Percentiles rank a stretch among this genome's conserved stretches.
Conservation (phyloP, 2,329 filamentous ascomycete genomes). For the Talaromyces islandicus region DNA sequence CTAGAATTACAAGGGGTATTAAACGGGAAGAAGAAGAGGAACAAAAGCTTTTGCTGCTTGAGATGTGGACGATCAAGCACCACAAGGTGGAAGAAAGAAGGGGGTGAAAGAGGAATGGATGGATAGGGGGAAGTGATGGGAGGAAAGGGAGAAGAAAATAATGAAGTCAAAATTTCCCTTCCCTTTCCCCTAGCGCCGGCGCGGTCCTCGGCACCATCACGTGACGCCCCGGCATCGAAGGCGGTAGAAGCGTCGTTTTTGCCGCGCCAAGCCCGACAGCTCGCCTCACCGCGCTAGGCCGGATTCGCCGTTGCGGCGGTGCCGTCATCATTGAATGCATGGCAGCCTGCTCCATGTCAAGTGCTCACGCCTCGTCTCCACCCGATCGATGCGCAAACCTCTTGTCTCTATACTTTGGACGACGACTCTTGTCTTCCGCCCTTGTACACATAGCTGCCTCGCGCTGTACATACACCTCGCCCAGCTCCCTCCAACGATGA, state of each 20-base stretch:
- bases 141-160: conserved; percentile 15
- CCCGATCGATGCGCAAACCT: not conserved
- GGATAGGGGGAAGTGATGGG: conserved; percentile 3
- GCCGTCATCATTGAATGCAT: not conserved
- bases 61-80: conserved; percentile 7
- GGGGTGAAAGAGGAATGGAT: not conserved
- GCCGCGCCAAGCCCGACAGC: not conserved
- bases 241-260: conserved; percentile 24
- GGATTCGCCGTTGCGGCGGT: not conserved
- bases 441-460: not conserved
- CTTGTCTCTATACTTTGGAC: not conserved
- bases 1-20: conserved; percentile 23
- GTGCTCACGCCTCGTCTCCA: not conserved
- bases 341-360: not conserved
- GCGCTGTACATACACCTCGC: not conserved
- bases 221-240: conserved; percentile 21
- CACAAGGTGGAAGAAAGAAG: not conserved
- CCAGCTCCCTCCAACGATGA: conserved; percentile 24
- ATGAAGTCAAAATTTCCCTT: conserved; percentile 15
- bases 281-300: not conserved
- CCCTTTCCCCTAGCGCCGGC: conserved; percentile 10
- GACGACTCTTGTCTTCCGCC: not conserved
- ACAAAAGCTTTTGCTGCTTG: conserved; percentile 5
- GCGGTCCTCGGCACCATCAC: conserved; percentile 1
- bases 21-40: conserved; percentile 12